These are phyloP conservation scores for Talaromyces sp. DNA, from an alignment of 2,329 filamentous ascomycete genomes.

Conservation along the genomic window DNA sequence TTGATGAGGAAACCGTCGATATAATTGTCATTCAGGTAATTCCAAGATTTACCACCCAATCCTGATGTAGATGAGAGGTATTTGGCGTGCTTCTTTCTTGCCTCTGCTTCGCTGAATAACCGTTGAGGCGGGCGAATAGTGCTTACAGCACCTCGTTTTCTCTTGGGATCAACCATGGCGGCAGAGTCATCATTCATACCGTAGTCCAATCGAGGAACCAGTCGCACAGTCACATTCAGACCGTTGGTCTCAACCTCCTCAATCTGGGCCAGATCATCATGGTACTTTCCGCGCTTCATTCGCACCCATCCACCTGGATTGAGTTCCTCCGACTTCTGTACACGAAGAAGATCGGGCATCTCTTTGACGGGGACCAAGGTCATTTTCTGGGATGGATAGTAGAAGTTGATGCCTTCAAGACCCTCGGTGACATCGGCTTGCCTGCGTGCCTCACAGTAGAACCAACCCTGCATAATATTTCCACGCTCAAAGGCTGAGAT, in stretches of 20 bases:
- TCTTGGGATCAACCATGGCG: slow-evolving; percentile 66
- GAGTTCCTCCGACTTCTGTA: slow-evolving; percentile 81
- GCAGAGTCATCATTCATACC: slow-evolving; percentile 77
- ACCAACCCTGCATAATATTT: slow-evolving; percentile 85
- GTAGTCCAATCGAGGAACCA: slow-evolving; percentile 91
- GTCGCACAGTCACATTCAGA: slow-evolving; percentile 79
- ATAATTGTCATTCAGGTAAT: slow-evolving; percentile 85
- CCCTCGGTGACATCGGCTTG: slow-evolving; percentile 84
- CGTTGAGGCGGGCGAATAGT: slow-evolving; percentile 80
- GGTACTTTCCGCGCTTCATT: slow-evolving; percentile 78
- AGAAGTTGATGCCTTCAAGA: slow-evolving; percentile 81
- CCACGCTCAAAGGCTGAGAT: slow-evolving; percentile 91
- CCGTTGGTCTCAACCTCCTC: slow-evolving; percentile 92
- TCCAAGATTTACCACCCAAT: slow-evolving; percentile 70
- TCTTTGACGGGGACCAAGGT: slow-evolving; percentile 92
- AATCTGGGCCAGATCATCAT: slow-evolving; percentile 87
- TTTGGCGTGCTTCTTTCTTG: slow-evolving; percentile 79
- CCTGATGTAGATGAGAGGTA: slow-evolving; percentile 58
- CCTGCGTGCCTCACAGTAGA: slow-evolving; percentile 90
- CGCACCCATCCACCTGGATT: slow-evolving; percentile 91
- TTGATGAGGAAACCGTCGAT: slow-evolving; percentile 92
- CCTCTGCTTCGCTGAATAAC: slow-evolving; percentile 90
- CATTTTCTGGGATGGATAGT: slow-evolving; percentile 86
- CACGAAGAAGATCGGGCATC: slow-evolving; percentile 92
- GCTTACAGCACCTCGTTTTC: slow-evolving; percentile 68